Evolutionary conservation across 495 filamentous ascomycete species (phyloP).

Genomic region (Penicillium psychrofluorescens): DNA sequence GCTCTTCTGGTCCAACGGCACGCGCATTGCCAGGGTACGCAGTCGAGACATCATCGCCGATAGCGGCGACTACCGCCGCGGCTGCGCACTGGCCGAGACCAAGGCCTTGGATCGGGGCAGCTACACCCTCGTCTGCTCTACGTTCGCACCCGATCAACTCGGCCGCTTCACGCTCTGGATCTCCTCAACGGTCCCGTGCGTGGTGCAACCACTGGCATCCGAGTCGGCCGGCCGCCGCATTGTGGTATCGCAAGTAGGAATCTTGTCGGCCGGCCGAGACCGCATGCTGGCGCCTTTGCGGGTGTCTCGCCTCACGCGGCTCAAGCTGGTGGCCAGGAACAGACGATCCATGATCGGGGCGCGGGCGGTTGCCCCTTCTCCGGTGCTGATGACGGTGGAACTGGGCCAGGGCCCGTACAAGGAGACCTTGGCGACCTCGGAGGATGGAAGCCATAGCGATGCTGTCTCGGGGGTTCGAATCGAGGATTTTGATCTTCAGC

Average conservation of each 20-base stretch:
- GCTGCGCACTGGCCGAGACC: conserved; percentile 62
- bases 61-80: conserved; percentile 77
- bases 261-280: conserved; percentile 44
- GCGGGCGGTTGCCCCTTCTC: conserved; percentile 38
- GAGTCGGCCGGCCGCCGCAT: conserved; percentile 65
- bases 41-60: conserved; percentile 71
- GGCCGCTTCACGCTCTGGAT: conserved; percentile 71
- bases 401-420: conserved; percentile 61
- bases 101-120: conserved; percentile 51
- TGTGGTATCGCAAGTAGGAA: conserved; percentile 39
- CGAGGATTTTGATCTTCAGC: conserved; percentile 62
- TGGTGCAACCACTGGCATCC: conserved; percentile 47
- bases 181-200: conserved; percentile 47
- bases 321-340: conserved; percentile 46
- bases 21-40: conserved; percentile 57
- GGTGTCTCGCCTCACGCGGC: conserved; percentile 47
- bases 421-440: conserved; percentile 49
- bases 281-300: conserved; percentile 46
- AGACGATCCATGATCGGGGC: conserved; percentile 27
- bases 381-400: conserved; percentile 59
- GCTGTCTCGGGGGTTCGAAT: conserved; percentile 60
- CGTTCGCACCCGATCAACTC: conserved; percentile 71
- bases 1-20: conserved; percentile 67
- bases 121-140: conserved; percentile 84
- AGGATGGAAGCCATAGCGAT: conserved; percentile 62